Evolutionary conservation across 2,329 filamentous ascomycete genomes (phyloP), one percentile per base, ranked within the genome.

Genomic region (Phialophora expanda): DNA sequence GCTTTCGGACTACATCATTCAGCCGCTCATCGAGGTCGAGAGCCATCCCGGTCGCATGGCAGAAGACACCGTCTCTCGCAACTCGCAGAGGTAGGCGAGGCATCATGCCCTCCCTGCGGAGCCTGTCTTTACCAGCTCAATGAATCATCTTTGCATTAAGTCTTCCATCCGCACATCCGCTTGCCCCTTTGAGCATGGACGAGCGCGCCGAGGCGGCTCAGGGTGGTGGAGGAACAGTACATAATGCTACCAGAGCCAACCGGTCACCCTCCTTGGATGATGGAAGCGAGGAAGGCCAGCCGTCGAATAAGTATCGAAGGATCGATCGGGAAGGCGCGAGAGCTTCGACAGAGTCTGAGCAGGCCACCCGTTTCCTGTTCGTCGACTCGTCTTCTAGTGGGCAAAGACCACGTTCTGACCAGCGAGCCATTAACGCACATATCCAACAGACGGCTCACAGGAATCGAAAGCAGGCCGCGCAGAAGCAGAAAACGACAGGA

Each of bases 101-200:
- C 8, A 61, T 53, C 44, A 46, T 48, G 26, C 48, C 46, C 30
- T 38, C 48, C 11, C 58, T 53, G 58, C 58, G 48, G 58, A 61
- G 46, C 28, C 30, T 26, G 20, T 24, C 28, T 57, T 32, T 53
- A 53, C 32, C 44, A 48, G 54, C 53, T 66, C 58, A 44, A 66
- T 58, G 64, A 62, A 61, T 66, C 41, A 54, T 41, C 26, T 58
- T 22, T 66, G 58, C 58, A 53, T 65, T 41, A 55, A 24, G 53
- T 51, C 32, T 22, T 46, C 55, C 41, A 32, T 26, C 22, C 54
- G 24, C 44, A 26, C 55, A 24, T 50, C 51, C 34, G 50, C 38
- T 66, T 62, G 54, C 64, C 64, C 53, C n/a, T 61, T 66, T 54
- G 51, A 66, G 64, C 41, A 66, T 66, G 64, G 64, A 61, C 61